Conservation (phyloP, 176 grass and related monocot genomes). For the Cocos nucifera region DNA sequence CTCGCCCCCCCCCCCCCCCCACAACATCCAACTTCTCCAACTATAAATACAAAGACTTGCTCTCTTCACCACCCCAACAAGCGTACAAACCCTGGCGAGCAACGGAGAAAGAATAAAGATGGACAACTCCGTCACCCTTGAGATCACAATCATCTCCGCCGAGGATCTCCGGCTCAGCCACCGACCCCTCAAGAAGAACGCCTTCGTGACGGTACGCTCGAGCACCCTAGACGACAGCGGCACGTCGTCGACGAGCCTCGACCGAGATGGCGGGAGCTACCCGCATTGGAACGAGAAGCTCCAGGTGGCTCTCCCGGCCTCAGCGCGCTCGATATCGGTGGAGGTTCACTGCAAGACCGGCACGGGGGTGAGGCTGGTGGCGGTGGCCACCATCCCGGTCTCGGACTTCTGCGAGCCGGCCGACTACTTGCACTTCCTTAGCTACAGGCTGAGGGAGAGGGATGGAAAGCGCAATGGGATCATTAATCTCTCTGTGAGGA, state of each 20-base stretch:
- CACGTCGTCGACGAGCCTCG: background rate
- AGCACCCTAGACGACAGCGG: background rate
- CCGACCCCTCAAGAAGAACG: background rate
- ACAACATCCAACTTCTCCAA: too few species aligned
- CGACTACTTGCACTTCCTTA: conserved; percentile 7
- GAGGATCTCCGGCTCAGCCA: background rate
- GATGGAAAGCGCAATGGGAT: background rate
- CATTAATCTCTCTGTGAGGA: conserved; percentile 11
- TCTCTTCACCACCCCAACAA: too few species aligned
- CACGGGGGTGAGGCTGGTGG: background rate
- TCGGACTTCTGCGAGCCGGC: conserved; percentile 4
- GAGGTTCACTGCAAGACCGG: background rate
- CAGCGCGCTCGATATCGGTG: conserved; percentile 4
- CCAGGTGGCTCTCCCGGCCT: background rate
- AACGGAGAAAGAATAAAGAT: too few species aligned
- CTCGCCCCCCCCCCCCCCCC: too few species aligned
- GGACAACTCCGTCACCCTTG: background rate
- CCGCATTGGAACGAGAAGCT: conserved; percentile 11
- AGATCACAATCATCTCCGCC: conserved; percentile 15
- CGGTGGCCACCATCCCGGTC: conserved; percentile 2
- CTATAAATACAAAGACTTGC: too few species aligned
- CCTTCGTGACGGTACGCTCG: conserved; percentile 11
- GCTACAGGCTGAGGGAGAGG: conserved; percentile 5
- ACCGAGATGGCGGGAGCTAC: conserved; percentile 1
- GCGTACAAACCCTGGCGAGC: too few species aligned